Base-by-base conservation (phyloP, 1,284 basidiomycete species). In the Malassezia pachydermatis region DNA sequence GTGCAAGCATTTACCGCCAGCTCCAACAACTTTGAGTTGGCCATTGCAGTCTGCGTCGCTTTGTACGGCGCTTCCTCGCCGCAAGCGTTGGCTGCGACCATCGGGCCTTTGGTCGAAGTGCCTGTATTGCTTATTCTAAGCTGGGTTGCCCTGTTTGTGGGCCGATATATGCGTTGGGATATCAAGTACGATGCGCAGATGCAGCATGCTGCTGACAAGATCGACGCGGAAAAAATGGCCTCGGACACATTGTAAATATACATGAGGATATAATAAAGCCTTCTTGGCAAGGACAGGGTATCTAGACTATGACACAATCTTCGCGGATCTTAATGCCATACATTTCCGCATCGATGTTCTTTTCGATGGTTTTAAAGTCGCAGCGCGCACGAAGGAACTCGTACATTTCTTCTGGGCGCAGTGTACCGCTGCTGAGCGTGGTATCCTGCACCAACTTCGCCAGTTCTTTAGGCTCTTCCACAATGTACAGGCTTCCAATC, bases 381-480 rank as follows among this genome's bases (percentile, higher is more conserved):
- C 40, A 45, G n/a, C 62, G 46, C 14, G 62, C 56, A 30, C 55
- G 53, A 36, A 50, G 14, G 22, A 62, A 59, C 28, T 58, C 60
- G 41, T 59, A 69, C 46, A 62, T 34, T 84, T 80, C 78, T 78
- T 98, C 92, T 2, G 89, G 88, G 29, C 84, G 78, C 72, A 92
- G 87, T 2, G 85, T 83, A 4, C 90, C 89, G 10, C 38, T 33
- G 71, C 94, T 94, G 34, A 89, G 78, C 10, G 86, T 87, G 5
- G 92, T 87, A 73, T 96, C 90, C 55, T 88, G 76, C 17, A 95
- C 88, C 62, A 96, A 90, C 74, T 88, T 84, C 24, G 88, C 89
- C 4, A 98, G 76, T 67, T 96, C 89, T 63, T 88, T 90, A 2
- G 72, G 72, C 22, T 65, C 58, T 10, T 75, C 75, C 20, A 79